Base-by-base conservation (phyloP, 257 asterid species). In the Paulownia fortunei region DNA sequence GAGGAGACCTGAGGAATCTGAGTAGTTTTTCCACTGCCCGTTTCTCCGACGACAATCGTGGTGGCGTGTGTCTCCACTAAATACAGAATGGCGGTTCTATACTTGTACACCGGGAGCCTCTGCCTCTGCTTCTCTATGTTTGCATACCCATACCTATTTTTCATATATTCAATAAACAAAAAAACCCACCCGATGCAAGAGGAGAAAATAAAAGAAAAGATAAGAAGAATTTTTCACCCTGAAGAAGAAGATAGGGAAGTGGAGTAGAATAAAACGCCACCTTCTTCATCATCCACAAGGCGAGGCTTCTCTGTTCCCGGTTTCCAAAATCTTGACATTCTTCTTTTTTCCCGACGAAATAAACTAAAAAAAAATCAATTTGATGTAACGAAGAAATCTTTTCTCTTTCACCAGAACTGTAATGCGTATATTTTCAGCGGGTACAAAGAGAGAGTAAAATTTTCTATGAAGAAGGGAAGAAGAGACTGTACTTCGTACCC, bases 1-100 rank as follows among this genome's bases (percentile, higher is more conserved):
- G 11, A 52, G 49, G 39, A 37, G 39, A 93, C 99, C 98, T 93
- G 98, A 54, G 99, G 98, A 77, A 96, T 96, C 87, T 96, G 99
- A 60, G 99, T 96, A 67, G 98, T 96, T 84, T 96, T 96, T 1
- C 99, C 99, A 66, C 97, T 90, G 39, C 98, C 98, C 0, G 99
- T 96, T 84, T 96, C 99, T 51, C 99, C 99, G 15, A 96, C 98
- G 44, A 96, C 73, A 73, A 93, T 89, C 61, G 98, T 90, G 15
- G 99, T 93, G 77, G 95, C 92, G 83, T 90, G 98, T 42, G 85
- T 89, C 88, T 96, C 97, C 54, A 96, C 98, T 66, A 89, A 78
- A 78, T 93, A 93, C 9, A 96, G 87, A 76, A 96, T 86, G 68
- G 93, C 88, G 8, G 87, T 90, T 75, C 89, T 72, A 77, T 92